Evolutionary conservation across 768 basidiomycete species (phyloP).

Genomic region (Leccinellum rugosiceps): DNA sequence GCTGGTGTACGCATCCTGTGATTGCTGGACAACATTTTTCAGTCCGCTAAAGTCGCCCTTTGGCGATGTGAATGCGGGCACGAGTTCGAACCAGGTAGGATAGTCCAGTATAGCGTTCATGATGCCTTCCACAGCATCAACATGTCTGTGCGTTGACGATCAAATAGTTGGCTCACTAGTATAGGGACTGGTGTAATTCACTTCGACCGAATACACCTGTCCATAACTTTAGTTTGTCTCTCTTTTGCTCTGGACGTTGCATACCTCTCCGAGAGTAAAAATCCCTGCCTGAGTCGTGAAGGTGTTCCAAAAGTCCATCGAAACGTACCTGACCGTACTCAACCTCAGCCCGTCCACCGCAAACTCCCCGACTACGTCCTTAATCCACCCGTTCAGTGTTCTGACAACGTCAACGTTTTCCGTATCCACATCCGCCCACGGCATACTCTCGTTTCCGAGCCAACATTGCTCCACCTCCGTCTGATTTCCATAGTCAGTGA

Average conservation of each 20-base stretch:
- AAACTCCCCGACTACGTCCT: constrained; percentile 44
- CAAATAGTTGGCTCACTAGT: constrained; percentile 33
- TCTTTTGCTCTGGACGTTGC: constrained; percentile 29
- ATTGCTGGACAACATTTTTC: constrained; percentile 21
- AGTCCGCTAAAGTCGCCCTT: constrained; percentile 34
- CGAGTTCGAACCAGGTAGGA: constrained; percentile 45
- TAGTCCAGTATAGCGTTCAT: constrained; percentile 48
- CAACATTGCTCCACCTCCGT: constrained; percentile 55
- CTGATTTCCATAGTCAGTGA: constrained; percentile 43
- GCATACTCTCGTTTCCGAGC: constrained; percentile 52
- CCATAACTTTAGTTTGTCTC: constrained; percentile 2
- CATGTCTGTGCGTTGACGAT: neutral
- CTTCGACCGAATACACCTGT: constrained; percentile 42
- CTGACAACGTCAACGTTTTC: constrained; percentile 43
- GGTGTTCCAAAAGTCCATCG: constrained; percentile 51
- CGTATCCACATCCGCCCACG: constrained; percentile 59
- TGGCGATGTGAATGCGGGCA: constrained; percentile 37
- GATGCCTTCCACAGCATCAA: constrained; percentile 30
- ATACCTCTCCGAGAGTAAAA: constrained; percentile 52
- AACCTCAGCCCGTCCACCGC: constrained; percentile 53
- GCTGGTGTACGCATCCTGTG: constrained; percentile 38
- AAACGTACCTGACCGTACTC: constrained; percentile 58
- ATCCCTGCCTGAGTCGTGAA: constrained; percentile 48
- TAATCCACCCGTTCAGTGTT: constrained; percentile 47
- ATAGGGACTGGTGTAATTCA: constrained; percentile 38